A percentile compares a stretch with the other conserved stretches of the same genome.
Evolutionary conservation across 2,329 filamentous ascomycete genomes (phyloP).

Genomic region (Fusarium cicatricum): DNA sequence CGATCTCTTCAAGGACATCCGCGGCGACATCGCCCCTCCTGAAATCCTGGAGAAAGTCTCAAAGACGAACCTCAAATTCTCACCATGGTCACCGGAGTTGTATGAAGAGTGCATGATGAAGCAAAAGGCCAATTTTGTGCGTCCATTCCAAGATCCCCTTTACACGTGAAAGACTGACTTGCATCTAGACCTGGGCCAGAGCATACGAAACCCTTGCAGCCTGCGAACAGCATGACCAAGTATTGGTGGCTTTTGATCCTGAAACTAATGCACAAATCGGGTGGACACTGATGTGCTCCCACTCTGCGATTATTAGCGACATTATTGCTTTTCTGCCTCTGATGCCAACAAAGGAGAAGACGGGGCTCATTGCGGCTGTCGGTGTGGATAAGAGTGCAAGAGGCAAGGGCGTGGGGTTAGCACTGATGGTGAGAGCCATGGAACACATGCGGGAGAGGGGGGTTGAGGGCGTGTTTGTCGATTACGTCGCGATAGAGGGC

Average conservation of each 20-base stretch:
- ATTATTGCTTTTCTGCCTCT: constrained; percentile 29
- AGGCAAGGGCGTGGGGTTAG: constrained; percentile 32
- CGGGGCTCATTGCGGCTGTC: constrained; percentile 35
- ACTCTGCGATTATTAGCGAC: not conserved
- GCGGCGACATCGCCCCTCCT: constrained; percentile 6
- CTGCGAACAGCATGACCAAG: constrained; percentile 26
- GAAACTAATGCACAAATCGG: constrained; percentile 38
- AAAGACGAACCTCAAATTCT: constrained; percentile 28
- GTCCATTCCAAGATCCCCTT: not conserved
- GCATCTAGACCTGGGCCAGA: constrained; percentile 21
- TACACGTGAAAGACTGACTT: not conserved
- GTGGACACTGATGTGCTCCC: constrained; percentile 39
- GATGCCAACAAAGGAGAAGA: constrained; percentile 28
- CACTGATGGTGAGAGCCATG: constrained; percentile 35
- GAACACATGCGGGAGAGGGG: constrained; percentile 34
- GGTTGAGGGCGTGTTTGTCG: constrained; percentile 30
- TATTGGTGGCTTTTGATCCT: constrained; percentile 35
- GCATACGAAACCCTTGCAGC: constrained; percentile 29
- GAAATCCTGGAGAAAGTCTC: constrained; percentile 29
- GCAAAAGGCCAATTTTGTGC: constrained; percentile 30
- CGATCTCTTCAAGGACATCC: constrained; percentile 34
- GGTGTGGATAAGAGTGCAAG: constrained; percentile 31
- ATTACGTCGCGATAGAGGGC: constrained; percentile 29
- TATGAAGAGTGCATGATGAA: constrained; percentile 39
- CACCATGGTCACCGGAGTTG: constrained; percentile 34